Conservation (phyloP, 768 basidiomycete species). For the Chalciporus chontae region DNA sequence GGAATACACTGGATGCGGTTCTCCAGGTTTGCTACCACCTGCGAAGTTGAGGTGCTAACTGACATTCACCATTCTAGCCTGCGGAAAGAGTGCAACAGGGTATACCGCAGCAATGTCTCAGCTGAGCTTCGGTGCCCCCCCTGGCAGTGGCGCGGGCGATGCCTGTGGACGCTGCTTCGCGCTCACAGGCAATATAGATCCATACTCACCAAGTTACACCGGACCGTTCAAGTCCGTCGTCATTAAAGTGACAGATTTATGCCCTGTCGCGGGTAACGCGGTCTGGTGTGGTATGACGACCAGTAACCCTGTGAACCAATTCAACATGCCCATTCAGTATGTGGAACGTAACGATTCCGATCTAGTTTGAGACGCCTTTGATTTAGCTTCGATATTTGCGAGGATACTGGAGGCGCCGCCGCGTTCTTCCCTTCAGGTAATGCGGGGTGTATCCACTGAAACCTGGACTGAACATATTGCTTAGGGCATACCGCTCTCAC, state of each 20-base stretch:
- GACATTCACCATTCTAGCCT: slow-evolving; percentile 15
- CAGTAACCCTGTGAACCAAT: too few species aligned
- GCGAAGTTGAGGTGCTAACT: slow-evolving; percentile 29
- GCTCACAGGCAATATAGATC: too few species aligned
- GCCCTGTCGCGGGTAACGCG: slow-evolving; percentile 30
- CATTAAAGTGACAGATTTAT: slow-evolving; percentile 45
- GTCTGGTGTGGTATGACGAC: too few species aligned
- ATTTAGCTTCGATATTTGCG: slow-evolving; percentile 53
- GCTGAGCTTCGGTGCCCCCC: slow-evolving; percentile 43
- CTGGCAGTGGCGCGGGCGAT: slow-evolving; percentile 52
- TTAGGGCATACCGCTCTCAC: slow-evolving; percentile 46
- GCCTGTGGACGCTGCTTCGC: slow-evolving; percentile 38
- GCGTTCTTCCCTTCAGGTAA: slow-evolving; percentile 52
- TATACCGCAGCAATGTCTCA: slow-evolving; percentile 58
- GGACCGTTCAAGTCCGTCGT: slow-evolving; percentile 54
- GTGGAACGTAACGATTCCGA: neutral
- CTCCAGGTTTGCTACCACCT: slow-evolving; percentile 37
- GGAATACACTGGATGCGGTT: slow-evolving; percentile 46
- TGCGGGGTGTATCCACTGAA: neutral
- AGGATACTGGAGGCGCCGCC: slow-evolving; percentile 49
- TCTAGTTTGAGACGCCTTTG: slow-evolving; percentile 25
- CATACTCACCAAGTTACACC: too few species aligned
- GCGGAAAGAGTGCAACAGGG: slow-evolving; percentile 46
- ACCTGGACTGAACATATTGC: neutral
- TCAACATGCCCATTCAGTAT: too few species aligned